Conservation (phyloP, 2,329 filamentous ascomycete species). For the Pleoardoris graminearum region DNA sequence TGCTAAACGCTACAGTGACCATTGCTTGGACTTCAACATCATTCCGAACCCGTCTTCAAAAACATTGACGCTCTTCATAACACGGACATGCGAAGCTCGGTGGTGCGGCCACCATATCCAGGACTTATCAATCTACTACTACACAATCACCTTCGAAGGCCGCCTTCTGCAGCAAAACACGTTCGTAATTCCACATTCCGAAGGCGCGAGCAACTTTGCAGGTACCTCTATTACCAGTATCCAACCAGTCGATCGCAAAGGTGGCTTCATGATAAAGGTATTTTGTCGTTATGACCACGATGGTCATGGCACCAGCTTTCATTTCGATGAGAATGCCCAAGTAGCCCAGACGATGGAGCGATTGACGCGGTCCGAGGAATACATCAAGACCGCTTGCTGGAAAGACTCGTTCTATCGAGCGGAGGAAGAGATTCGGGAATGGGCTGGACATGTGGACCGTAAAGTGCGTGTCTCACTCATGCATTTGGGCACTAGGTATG, state of each 20-base stretch:
- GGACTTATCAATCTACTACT: slow-evolving; percentile 5
- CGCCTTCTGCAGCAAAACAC: slow-evolving; percentile 2
- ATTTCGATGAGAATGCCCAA: slow-evolving; percentile 10
- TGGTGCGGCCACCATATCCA: slow-evolving; percentile 1
- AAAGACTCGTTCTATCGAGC: slow-evolving; percentile 14
- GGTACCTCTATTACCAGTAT: neutral
- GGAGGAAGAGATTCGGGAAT: neutral
- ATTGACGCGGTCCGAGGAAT: neutral
- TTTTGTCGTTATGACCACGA: neutral
- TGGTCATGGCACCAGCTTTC: neutral
- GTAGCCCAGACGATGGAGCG: neutral
- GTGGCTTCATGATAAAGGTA: slow-evolving; percentile 9
- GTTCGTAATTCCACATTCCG: neutral
- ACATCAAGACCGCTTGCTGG: slow-evolving; percentile 11
- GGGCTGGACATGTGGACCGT: neutral
- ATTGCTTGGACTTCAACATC: neutral
- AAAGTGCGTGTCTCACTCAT: neutral
- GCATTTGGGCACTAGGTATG: slow-evolving; percentile 6
- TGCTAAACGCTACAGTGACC: slow-evolving; percentile 1
- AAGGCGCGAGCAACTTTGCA: neutral
- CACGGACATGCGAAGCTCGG: neutral
- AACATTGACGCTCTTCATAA: slow-evolving; percentile 3
- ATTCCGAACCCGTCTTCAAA: neutral
- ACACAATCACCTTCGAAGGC: slow-evolving; percentile 11
- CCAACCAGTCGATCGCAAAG: slow-evolving; percentile 7